Conservation (phyloP, 2,329 filamentous ascomycete species). For the Colletotrichum cereale region DNA sequence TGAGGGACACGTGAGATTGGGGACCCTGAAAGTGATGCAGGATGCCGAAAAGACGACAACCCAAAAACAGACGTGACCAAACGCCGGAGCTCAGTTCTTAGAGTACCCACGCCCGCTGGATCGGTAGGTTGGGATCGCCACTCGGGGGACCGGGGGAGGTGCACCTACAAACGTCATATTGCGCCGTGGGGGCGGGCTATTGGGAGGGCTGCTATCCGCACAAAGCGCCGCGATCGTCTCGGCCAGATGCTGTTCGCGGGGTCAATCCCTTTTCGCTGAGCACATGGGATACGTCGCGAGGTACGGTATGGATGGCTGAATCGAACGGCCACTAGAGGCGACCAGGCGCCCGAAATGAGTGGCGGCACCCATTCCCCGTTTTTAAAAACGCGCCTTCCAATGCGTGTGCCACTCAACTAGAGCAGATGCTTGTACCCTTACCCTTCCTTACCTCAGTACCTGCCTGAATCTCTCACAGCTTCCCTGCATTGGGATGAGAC, state of each 20-base stretch:
- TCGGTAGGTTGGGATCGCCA: slow-evolving; percentile 30
- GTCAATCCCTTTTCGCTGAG: neutral
- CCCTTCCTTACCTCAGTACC: slow-evolving; percentile 10
- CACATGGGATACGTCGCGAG: slow-evolving; percentile 10
- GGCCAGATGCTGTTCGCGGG: slow-evolving; percentile 3
- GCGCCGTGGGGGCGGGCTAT: neutral
- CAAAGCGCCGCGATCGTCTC: neutral
- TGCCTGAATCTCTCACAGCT: slow-evolving; percentile 1
- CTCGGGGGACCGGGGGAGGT: slow-evolving; percentile 29
- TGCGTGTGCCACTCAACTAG: neutral
- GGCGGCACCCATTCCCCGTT: slow-evolving; percentile 29
- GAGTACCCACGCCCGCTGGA: slow-evolving; percentile 28
- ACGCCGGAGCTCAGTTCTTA: slow-evolving; percentile 23
- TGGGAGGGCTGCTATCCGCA: slow-evolving; percentile 19
- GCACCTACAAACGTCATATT: slow-evolving; percentile 32
- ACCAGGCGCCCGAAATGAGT: slow-evolving; percentile 17
- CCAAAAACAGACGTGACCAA: neutral
- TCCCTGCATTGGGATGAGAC: slow-evolving; percentile 25
- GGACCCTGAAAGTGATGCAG: slow-evolving; percentile 4
- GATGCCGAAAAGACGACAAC: neutral
- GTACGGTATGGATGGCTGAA: slow-evolving; percentile 1
- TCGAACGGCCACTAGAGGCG: slow-evolving; percentile 4
- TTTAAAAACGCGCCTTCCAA: slow-evolving; percentile 13
- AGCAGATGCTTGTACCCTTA: slow-evolving; percentile 16
- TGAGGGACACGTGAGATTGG: slow-evolving; percentile 21